Percentiles rank a stretch among this genome's conserved stretches.
Conservation (phyloP, 2,329 filamentous ascomycete genomes). For the Malbranchea cinnamomea region DNA sequence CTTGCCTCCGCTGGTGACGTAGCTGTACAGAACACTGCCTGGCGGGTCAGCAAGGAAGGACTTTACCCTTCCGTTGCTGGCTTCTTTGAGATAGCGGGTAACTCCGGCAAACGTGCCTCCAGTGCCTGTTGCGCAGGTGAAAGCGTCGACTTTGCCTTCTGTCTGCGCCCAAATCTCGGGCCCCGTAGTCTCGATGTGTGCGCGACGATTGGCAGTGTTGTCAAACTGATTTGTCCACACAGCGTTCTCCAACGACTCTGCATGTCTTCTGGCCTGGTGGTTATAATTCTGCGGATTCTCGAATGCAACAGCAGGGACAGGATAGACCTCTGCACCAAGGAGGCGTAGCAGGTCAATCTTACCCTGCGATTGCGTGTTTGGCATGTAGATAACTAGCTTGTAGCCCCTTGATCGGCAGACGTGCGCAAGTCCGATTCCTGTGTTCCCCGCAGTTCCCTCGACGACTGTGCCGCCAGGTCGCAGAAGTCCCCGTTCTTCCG, state of each 20-base stretch:
- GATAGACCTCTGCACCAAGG: slow-evolving; percentile 87
- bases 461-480: slow-evolving; percentile 82
- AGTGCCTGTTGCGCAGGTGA: slow-evolving; percentile 89
- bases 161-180: slow-evolving; percentile 97
- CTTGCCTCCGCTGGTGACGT: slow-evolving; percentile 72
- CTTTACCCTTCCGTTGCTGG: slow-evolving; percentile 63
- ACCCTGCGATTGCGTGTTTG: slow-evolving; percentile 93
- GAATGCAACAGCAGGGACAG: slow-evolving; percentile 88
- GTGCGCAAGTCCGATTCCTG: slow-evolving; percentile 91
- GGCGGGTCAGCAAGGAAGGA: slow-evolving; percentile 87
- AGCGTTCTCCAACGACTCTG: slow-evolving; percentile 70
- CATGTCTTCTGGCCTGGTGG: slow-evolving; percentile 82
- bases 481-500: slow-evolving; percentile 74
- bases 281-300: slow-evolving; percentile 97
- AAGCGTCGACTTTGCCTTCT: slow-evolving; percentile 69
- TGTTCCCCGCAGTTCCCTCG: slow-evolving; percentile 95
- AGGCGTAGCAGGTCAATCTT: slow-evolving; percentile 89
- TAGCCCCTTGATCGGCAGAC: slow-evolving; percentile 88
- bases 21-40: slow-evolving; percentile 82
- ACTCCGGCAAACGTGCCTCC: slow-evolving; percentile 80
- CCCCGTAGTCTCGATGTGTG: slow-evolving; percentile 91
- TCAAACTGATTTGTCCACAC: slow-evolving; percentile 99
- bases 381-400: slow-evolving; percentile 98
- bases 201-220: slow-evolving; percentile 82
- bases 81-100: slow-evolving; percentile 77